These are phyloP conservation scores for Hypoxylon sp. DNA, from an alignment of 2,329 filamentous ascomycete species.

Conservation along the genomic window DNA sequence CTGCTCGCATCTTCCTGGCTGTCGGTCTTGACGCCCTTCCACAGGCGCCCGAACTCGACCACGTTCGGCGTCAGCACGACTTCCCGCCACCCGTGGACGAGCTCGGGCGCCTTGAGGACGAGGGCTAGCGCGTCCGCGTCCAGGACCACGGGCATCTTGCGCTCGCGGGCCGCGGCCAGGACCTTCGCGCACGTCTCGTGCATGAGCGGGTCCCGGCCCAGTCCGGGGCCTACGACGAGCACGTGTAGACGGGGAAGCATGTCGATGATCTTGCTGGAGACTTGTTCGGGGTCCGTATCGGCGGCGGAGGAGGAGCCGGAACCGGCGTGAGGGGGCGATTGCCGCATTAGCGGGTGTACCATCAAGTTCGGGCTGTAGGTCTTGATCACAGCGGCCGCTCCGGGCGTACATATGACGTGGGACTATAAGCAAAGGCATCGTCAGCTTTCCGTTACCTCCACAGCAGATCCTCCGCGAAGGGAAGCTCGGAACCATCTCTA, in stretches of 20 bases:
- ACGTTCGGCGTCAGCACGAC: conserved; percentile 96
- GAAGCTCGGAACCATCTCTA: background rate
- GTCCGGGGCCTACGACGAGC: conserved; percentile 90
- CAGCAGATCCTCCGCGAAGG: background rate
- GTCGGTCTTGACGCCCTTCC: conserved; percentile 73
- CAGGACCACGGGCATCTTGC: conserved; percentile 82
- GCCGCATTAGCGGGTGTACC: conserved; percentile 96
- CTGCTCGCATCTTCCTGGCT: conserved; percentile 55
- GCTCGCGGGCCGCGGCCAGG: conserved; percentile 80
- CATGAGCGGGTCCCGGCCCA: conserved; percentile 91
- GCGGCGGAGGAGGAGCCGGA: conserved; percentile 58
- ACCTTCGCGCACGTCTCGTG: conserved; percentile 86
- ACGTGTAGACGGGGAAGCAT: conserved; percentile 92
- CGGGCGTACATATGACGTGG: conserved; percentile 95
- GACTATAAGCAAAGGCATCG: conserved; percentile 63
- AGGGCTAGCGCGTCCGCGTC: conserved; percentile 91
- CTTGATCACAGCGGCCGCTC: conserved; percentile 90
- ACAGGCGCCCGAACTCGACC: conserved; percentile 88
- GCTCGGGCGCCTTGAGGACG: conserved; percentile 78
- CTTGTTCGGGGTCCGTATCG: conserved; percentile 68
- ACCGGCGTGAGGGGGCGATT: conserved; percentile 66
- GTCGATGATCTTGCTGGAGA: conserved; percentile 77
- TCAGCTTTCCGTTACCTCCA: conserved; percentile 3
- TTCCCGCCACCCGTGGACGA: conserved; percentile 83
- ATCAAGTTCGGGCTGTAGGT: conserved; percentile 98